These are phyloP conservation scores for Colletotrichum scovillei DNA, from an alignment of 2,329 filamentous ascomycete species.

Conservation along the genomic window DNA sequence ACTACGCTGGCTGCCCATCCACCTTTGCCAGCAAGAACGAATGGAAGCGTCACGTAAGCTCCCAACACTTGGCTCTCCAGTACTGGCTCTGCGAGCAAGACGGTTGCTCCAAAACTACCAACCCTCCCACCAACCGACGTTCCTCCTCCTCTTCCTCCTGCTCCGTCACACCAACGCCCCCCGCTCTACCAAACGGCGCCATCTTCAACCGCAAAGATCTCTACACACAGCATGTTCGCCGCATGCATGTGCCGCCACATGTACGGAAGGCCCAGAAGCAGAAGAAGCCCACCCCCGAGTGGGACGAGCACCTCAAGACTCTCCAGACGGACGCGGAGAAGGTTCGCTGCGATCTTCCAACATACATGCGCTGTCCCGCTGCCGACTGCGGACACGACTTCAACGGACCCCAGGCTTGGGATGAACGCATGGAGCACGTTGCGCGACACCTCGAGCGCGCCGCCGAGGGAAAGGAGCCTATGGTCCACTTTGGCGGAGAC, in stretches of 20 bases:
- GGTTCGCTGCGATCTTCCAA: slow-evolving; percentile 71
- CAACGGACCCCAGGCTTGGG: slow-evolving; percentile 75
- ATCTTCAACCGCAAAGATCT: slow-evolving; percentile 92
- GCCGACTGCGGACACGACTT: slow-evolving; percentile 71
- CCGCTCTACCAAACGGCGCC: slow-evolving; percentile 62
- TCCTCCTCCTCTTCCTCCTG: slow-evolving; percentile 17
- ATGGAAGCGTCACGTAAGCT: slow-evolving; percentile 90
- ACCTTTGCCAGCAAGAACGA: slow-evolving; percentile 89
- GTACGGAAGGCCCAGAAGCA: slow-evolving; percentile 51
- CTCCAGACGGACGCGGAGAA: slow-evolving; percentile 70
- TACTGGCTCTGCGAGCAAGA: slow-evolving; percentile 83
- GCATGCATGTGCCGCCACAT: slow-evolving; percentile 78
- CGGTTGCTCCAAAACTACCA: slow-evolving; percentile 54
- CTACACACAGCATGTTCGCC: slow-evolving; percentile 86
- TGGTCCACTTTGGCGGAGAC: slow-evolving; percentile 52
- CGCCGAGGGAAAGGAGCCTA: slow-evolving; percentile 44
- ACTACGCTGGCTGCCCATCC: slow-evolving; percentile 78
- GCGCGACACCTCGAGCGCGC: slow-evolving; percentile 79
- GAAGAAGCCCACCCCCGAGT: slow-evolving; percentile 49
- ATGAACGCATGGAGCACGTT: slow-evolving; percentile 88
- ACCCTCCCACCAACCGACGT: slow-evolving; percentile 36
- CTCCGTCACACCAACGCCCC: slow-evolving; percentile 11
- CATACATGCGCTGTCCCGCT: slow-evolving; percentile 70
- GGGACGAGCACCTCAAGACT: slow-evolving; percentile 65
- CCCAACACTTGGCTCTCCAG: slow-evolving; percentile 80